A percentile compares a stretch with the other conserved stretches of the same genome.
Evolutionary conservation across 495 filamentous ascomycete species (phyloP).

Genomic region (Xylaria telfairii): DNA sequence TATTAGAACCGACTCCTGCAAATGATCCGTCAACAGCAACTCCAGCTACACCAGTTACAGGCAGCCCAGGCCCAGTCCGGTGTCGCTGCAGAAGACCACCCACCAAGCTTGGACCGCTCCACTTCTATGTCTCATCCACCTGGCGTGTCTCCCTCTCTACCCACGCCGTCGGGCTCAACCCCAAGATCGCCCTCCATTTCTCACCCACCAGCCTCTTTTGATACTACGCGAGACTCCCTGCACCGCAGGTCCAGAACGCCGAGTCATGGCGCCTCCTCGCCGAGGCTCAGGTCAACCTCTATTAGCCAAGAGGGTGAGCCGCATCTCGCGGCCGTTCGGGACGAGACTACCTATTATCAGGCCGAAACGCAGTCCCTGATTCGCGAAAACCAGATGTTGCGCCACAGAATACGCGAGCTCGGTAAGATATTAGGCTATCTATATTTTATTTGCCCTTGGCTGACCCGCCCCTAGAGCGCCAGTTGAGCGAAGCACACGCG

Average conservation of each 20-base stretch:
- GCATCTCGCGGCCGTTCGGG: conserved; percentile 58
- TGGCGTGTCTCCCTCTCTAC: conserved; percentile 26
- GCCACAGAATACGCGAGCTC: conserved; percentile 81
- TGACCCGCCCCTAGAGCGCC: conserved; percentile 41
- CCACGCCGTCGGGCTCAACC: conserved; percentile 43
- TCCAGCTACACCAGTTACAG: conserved; percentile 75
- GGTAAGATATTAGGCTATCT: conserved; percentile 53
- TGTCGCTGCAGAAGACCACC: conserved; percentile 70
- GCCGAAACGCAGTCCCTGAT: conserved; percentile 86
- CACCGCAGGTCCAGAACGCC: conserved; percentile 62
- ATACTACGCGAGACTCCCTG: conserved; percentile 60
- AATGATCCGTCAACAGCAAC: conserved; percentile 87
- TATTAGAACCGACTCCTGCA: conserved; percentile 83
- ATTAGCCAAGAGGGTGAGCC: conserved; percentile 59
- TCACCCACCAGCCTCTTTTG: conserved; percentile 62
- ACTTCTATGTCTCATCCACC: conserved; percentile 49
- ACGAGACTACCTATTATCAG: conserved; percentile 89
- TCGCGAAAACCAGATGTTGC: conserved; percentile 94
- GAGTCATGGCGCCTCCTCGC: conserved; percentile 60
- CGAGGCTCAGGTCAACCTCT: conserved; percentile 59
- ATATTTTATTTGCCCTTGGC: neutral
- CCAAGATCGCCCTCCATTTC: conserved; percentile 60
- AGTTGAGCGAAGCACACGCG: conserved; percentile 45
- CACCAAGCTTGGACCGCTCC: conserved; percentile 68
- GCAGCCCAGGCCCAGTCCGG: conserved; percentile 52